These are phyloP conservation scores for Petunia secreta DNA, from an alignment of 257 asterid genomes.

Conservation along the genomic window DNA sequence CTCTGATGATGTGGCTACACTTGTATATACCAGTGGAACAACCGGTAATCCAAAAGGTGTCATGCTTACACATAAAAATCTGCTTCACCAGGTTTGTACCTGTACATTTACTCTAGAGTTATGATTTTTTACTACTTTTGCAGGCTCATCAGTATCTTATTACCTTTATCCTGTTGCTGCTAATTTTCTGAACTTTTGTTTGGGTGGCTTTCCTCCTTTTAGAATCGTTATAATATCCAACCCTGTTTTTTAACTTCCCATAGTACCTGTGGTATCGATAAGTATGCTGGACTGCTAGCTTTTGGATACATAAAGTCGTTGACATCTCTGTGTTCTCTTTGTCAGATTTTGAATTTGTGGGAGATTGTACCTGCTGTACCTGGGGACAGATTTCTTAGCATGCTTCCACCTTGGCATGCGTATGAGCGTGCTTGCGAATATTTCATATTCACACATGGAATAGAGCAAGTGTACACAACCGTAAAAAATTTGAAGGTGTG, in stretches of 20 bases:
- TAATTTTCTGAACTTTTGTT: neutral
- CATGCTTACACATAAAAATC: slow-evolving; percentile 89
- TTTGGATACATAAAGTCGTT: neutral
- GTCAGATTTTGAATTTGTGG: slow-evolving; percentile 65
- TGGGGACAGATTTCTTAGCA: slow-evolving; percentile 85
- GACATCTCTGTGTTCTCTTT: slow-evolving; percentile 32
- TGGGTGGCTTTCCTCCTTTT: neutral
- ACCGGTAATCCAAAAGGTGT: slow-evolving; percentile 97
- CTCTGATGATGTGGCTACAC: slow-evolving; percentile 82
- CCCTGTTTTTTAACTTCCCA: neutral
- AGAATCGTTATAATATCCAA: neutral
- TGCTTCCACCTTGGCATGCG: slow-evolving; percentile 99
- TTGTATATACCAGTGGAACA: slow-evolving; percentile 92
- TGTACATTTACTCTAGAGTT: slow-evolving; percentile 20
- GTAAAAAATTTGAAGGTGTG: slow-evolving; percentile 71
- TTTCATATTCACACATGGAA: slow-evolving; percentile 72
- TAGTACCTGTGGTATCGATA: neutral
- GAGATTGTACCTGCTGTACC: slow-evolving; percentile 85
- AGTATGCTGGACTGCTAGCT: neutral
- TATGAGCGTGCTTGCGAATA: slow-evolving; percentile 89
- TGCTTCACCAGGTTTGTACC: slow-evolving; percentile 80
- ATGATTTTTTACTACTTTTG: neutral
- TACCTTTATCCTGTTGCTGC: neutral
- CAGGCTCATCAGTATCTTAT: neutral
- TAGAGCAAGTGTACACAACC: slow-evolving; percentile 80